Evolutionary conservation across 2,329 filamentous ascomycete genomes (phyloP), one percentile per base, ranked within the genome.

Genomic region (Coleophoma cylindrospora): DNA sequence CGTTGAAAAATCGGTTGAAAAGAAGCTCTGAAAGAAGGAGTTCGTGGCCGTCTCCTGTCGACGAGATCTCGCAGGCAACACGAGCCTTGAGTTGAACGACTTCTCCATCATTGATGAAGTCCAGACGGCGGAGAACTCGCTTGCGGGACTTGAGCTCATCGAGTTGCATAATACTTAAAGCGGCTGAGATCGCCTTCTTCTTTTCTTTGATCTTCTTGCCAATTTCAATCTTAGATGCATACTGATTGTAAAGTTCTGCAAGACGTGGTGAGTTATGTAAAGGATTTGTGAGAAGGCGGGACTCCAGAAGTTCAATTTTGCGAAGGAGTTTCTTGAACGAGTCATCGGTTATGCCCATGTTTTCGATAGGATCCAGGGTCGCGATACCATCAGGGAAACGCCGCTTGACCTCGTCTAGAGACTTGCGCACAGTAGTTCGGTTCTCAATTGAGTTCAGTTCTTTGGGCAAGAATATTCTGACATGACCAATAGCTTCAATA

Each of bases 1-100:
- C 91, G 66, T 97, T 99, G 79, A 99, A 99, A 77, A 96, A 97
- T 37, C 91, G 83, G 68, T 97, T 95, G 70, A 99, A 97, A 1
- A 99, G 79, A 27, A 99, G 77, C 69, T 99, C 94, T 12, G 89
- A 91, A 5, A 99, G 79, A 56, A 99, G 84, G 40, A 99, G 76
- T 67, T 99, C 95, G 64, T 99, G 94, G 34, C 92, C 94, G 59
- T 86, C 82, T 2, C 65, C 65, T 3, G 81, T 86, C 0, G 92
- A 96, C 55, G 90, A 96, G 57, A 99, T 97, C 71, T 99, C 92
- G 70, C 94, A 99, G 2, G 94, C 94, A 3, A 97, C 95, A 50
- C 95, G 89, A 11, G 92, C 94, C 73, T 99, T 99, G 63, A 97
- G 81, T 72, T 97, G 88, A 9, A 99, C 91, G 1, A 99, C 91